phyloP scores from a whole-genome alignment of 164 flowering plant species.

The Berberis vulgaris region DNA sequence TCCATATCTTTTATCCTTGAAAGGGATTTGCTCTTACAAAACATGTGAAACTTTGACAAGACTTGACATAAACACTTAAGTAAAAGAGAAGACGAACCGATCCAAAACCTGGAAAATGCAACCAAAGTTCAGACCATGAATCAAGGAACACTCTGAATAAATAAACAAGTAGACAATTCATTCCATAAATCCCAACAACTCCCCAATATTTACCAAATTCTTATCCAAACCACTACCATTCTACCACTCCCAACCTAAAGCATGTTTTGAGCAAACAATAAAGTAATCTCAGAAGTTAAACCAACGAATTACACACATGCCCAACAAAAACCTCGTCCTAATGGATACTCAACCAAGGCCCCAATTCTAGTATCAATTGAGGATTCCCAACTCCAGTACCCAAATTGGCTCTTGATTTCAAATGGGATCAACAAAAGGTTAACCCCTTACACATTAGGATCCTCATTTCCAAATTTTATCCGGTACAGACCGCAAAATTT shows the following conservation, averaged over 20 bases:
- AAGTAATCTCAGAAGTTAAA: not conserved
- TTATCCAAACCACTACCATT: not conserved
- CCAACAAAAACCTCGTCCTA: not conserved
- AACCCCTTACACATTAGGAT: too few species aligned
- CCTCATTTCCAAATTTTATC: too few species aligned
- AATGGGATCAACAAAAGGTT: too few species aligned
- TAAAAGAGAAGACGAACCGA: not conserved
- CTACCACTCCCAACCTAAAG: not conserved
- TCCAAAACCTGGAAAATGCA: conserved; percentile 10
- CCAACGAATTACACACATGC: too few species aligned
- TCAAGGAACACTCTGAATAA: too few species aligned
- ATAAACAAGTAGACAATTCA: not conserved
- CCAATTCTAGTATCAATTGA: too few species aligned
- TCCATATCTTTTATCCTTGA: conserved; percentile 44
- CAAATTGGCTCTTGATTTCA: too few species aligned
- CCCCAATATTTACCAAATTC: too few species aligned
- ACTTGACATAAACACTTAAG: not conserved
- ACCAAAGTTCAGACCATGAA: not conserved
- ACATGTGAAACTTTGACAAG: conserved; percentile 14
- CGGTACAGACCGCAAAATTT: too few species aligned
- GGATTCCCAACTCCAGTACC: too few species aligned
- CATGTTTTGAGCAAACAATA: not conserved
- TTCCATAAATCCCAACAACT: not conserved
- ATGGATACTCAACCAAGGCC: too few species aligned
- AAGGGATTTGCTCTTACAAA: conserved; percentile 25